These are phyloP conservation scores for Saccharomycopsis sp. DNA, from an alignment of 805 yeast species.

Conservation along the genomic window DNA sequence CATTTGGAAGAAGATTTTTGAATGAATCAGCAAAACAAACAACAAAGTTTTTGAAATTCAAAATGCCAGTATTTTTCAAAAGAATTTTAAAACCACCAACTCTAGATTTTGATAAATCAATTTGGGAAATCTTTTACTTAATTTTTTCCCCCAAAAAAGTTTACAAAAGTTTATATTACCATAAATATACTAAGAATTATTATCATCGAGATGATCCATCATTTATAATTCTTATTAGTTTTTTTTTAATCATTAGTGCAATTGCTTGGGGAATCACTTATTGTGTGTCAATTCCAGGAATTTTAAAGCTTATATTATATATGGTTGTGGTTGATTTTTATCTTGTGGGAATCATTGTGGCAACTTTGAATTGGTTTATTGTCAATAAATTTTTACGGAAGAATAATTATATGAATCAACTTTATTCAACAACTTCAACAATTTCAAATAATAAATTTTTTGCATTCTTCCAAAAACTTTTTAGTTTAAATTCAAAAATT, in stretches of 20 bases:
- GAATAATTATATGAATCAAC: slow-evolving; percentile 20
- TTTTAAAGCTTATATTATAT: slow-evolving; percentile 57
- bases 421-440: background rate
- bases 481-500: slow-evolving; percentile 9
- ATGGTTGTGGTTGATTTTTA: slow-evolving; percentile 84
- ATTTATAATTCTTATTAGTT: slow-evolving; percentile 63
- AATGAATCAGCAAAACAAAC: slow-evolving; percentile 11
- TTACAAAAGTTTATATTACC: slow-evolving; percentile 71
- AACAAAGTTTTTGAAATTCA: slow-evolving; percentile 17
- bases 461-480: background rate
- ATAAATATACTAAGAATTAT: slow-evolving; percentile 64
- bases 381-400: slow-evolving; percentile 54
- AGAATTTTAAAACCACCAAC: slow-evolving; percentile 65
- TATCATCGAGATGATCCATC: slow-evolving; percentile 94
- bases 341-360: slow-evolving; percentile 52
- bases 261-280: slow-evolving; percentile 87
- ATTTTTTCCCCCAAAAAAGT: slow-evolving; percentile 71
- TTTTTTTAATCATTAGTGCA: slow-evolving; percentile 61
- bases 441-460: background rate
- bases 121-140: slow-evolving; percentile 79
- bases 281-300: slow-evolving; percentile 49
- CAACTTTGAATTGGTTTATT: slow-evolving; percentile 65
- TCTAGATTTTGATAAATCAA: slow-evolving; percentile 83
- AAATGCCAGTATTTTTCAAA: slow-evolving; percentile 27
- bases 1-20: slow-evolving; percentile 1